These are phyloP conservation scores for Periconia sp. DNA, from an alignment of 2,329 filamentous ascomycete genomes.

Conservation along the genomic window DNA sequence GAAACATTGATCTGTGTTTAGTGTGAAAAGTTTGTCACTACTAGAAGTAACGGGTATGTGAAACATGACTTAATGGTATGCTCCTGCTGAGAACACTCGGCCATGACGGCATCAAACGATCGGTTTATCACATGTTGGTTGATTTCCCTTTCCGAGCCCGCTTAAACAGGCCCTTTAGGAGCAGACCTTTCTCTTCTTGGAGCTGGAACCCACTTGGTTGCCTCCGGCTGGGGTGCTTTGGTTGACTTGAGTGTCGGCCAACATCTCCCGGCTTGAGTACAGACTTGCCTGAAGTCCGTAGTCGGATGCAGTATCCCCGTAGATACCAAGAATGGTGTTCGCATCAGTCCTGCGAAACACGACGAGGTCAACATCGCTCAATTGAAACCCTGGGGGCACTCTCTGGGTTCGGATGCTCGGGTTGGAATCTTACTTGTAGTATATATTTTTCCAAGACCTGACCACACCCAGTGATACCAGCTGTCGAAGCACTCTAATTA, in stretches of 20 bases:
- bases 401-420: too few species aligned
- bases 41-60: too few species aligned
- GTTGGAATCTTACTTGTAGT: constrained; percentile 69
- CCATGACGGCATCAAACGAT: too few species aligned
- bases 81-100: too few species aligned
- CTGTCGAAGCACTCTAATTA: constrained; percentile 65
- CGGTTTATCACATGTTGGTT: too few species aligned
- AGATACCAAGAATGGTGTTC: constrained; percentile 50
- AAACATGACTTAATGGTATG: too few species aligned
- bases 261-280: constrained; percentile 45
- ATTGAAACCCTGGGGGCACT: too few species aligned
- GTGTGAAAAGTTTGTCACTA: too few species aligned
- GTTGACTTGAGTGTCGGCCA: constrained; percentile 20
- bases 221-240: not conserved
- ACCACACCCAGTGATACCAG: constrained; percentile 66
- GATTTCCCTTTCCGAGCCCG: too few species aligned
- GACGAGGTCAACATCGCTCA: not conserved
- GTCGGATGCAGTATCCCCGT: constrained; percentile 36
- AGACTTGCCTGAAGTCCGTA: constrained; percentile 48
- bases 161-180: too few species aligned
- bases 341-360: constrained; percentile 49
- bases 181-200: too few species aligned
- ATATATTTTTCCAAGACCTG: constrained; percentile 56
- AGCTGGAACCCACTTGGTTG: not conserved
- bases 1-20: too few species aligned